phyloP scores from a whole-genome alignment of 306 rosid species.

The Quillaja saponaria region DNA sequence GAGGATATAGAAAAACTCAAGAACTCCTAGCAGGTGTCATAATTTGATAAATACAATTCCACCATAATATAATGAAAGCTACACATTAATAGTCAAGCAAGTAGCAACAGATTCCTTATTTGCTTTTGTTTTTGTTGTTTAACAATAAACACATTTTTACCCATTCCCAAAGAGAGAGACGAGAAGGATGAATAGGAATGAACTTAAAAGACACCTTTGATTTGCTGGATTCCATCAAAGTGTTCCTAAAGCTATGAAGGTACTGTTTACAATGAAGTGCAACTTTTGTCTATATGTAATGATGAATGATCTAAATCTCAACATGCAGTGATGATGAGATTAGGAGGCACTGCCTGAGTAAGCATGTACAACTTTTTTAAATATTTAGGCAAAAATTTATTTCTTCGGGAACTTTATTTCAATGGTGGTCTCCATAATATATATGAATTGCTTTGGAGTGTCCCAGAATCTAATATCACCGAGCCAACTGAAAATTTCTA shows the following conservation, averaged over 20 bases:
- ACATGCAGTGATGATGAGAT: neutral
- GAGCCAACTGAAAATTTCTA: conserved; percentile 4
- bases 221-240: too few species aligned
- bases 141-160: neutral
- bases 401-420: neutral
- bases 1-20: conserved; percentile 6
- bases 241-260: too few species aligned
- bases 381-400: neutral
- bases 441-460: neutral
- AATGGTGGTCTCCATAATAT: neutral
- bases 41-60: conserved; percentile 5
- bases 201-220: neutral
- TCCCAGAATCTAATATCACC: neutral
- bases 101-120: neutral
- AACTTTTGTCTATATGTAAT: conserved; percentile 18
- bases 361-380: neutral
- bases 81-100: neutral
- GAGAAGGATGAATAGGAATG: neutral
- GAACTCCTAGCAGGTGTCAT: neutral
- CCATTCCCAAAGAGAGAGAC: neutral
- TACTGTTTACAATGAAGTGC: neutral
- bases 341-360: conserved; percentile 11
- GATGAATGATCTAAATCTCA: conserved; percentile 19
- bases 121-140: neutral
- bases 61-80: neutral